Conservation (phyloP, 768 basidiomycete genomes). For the Rhodotorula paludigena region DNA sequence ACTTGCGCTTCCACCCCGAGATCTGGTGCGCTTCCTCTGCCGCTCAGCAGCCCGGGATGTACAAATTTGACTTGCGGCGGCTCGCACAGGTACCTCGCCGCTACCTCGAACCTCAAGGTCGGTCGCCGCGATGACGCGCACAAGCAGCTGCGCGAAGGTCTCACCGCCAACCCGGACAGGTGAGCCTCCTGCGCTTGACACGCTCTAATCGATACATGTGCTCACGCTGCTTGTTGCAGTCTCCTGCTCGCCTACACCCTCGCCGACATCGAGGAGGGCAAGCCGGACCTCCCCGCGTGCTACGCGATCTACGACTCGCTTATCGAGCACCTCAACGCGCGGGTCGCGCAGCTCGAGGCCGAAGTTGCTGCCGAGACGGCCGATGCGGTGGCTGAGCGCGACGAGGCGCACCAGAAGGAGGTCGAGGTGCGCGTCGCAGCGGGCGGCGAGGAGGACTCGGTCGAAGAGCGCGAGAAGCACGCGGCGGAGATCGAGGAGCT, state of each 20-base stretch:
- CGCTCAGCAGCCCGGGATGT: neutral
- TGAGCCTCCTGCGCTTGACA: conserved; percentile 43
- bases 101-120: conserved; percentile 67
- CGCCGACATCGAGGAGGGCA: conserved; percentile 65
- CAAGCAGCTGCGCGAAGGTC: conserved; percentile 71
- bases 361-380: conserved; percentile 40
- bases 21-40: conserved; percentile 62
- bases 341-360: conserved; percentile 44
- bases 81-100: conserved; percentile 77
- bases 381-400: conserved; percentile 26
- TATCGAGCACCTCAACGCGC: conserved; percentile 57
- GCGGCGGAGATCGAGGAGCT: conserved; percentile 35
- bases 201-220: neutral
- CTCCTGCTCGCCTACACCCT: conserved; percentile 87
- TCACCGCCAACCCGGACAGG: conserved; percentile 82
- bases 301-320: conserved; percentile 70
- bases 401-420: conserved; percentile 30
- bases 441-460: conserved; percentile 33
- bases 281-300: conserved; percentile 62
- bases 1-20: conserved; percentile 91
- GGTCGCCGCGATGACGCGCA: conserved; percentile 77
- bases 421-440: conserved; percentile 21
- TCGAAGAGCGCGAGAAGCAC: conserved; percentile 35
- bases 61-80: neutral
- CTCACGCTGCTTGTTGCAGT: conserved; percentile 49